A percentile compares a stretch with the other conserved stretches of the same genome.
These are phyloP conservation scores for Monilinia aucupariae DNA, from an alignment of 2,329 filamentous ascomycete genomes.

Conservation along the genomic window DNA sequence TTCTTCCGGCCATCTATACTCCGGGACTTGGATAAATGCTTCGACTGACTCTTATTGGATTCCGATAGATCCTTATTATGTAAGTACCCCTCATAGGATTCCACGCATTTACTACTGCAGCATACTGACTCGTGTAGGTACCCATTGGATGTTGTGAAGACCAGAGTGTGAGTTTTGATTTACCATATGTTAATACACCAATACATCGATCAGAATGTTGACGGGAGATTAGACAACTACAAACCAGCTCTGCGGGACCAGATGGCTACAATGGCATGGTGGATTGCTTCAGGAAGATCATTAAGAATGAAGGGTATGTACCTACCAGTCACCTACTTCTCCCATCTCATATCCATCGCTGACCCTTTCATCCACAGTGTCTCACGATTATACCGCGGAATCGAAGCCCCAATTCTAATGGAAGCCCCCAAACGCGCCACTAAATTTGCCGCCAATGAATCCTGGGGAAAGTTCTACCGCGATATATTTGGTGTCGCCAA, in stretches of 20 bases:
- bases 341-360: neutral
- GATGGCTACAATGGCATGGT: constrained; percentile 96
- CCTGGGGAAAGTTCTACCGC: constrained; percentile 94
- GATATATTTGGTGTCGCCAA: constrained; percentile 75
- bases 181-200: neutral
- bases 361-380: neutral
- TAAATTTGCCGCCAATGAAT: constrained; percentile 98
- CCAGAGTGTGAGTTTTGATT: constrained; percentile 69
- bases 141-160: constrained; percentile 97
- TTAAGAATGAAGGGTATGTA: constrained; percentile 84
- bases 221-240: constrained; percentile 63
- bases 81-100: constrained; percentile 42
- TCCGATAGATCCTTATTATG: constrained; percentile 76
- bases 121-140: constrained; percentile 59
- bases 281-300: constrained; percentile 96
- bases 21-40: neutral
- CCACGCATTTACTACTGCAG: constrained; percentile 6
- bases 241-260: constrained; percentile 72
- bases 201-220: constrained; percentile 11
- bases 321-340: neutral
- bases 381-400: constrained; percentile 84
- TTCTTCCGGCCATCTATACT: constrained; percentile 20
- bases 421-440: constrained; percentile 94
- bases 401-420: constrained; percentile 94
- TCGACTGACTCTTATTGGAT: constrained; percentile 26